Evolutionary conservation across 495 filamentous ascomycete species (phyloP).

Genomic region (Penicillium salamii): DNA sequence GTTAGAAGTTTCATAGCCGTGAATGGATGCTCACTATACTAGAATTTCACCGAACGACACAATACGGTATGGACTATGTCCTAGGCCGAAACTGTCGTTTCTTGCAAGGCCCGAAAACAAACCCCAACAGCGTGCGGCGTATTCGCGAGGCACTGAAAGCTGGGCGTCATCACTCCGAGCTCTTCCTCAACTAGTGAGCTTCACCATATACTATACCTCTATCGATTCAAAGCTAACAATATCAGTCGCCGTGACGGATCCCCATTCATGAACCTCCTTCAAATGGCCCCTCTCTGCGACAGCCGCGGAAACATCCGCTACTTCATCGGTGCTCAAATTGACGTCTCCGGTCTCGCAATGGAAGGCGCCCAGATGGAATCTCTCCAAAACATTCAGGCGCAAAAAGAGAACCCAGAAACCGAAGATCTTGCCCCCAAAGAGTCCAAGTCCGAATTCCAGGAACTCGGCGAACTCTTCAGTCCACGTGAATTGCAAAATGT

Average conservation of each 20-base stretch:
- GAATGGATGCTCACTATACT: neutral
- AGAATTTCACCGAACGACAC: conserved; percentile 60
- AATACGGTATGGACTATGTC: conserved; percentile 57
- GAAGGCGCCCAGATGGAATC: conserved; percentile 56
- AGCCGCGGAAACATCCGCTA: conserved; percentile 55
- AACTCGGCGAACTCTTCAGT: conserved; percentile 57
- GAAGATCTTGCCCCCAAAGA: neutral
- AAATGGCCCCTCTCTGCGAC: conserved; percentile 58
- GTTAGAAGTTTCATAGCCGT: neutral
- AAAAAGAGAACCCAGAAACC: neutral
- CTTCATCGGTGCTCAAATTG: conserved; percentile 57
- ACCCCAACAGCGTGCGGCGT: conserved; percentile 47
- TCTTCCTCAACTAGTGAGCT: conserved; percentile 65
- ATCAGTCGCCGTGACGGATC: conserved; percentile 55
- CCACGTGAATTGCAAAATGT: conserved; percentile 51
- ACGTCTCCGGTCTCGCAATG: conserved; percentile 52
- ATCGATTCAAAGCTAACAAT: neutral
- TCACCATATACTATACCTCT: too few species aligned
- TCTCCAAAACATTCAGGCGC: conserved; percentile 37
- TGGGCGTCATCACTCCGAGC: conserved; percentile 62
- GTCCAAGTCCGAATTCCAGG: conserved; percentile 44
- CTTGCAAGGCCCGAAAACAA: conserved; percentile 57
- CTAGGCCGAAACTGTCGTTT: conserved; percentile 62
- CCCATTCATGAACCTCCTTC: conserved; percentile 63
- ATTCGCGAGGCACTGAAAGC: conserved; percentile 54